Evolutionary conservation across 306 rosid genomes (phyloP).

Genomic region (Medicago lupulina): DNA sequence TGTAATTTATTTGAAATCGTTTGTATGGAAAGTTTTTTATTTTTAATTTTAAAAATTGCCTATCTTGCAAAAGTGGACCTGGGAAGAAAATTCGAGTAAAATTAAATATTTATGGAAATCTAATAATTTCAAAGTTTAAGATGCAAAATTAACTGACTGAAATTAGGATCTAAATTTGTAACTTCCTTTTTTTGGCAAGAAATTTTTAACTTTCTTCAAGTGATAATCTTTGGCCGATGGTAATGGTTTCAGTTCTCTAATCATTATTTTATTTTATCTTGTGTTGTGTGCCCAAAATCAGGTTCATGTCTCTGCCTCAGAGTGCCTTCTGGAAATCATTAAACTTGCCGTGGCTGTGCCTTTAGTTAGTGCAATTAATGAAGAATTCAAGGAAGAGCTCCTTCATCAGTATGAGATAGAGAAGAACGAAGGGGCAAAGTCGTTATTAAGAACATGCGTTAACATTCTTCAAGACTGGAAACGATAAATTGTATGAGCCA

Average conservation of each 20-base stretch:
- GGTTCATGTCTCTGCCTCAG: constrained; percentile 90
- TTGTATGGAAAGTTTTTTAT: too few species aligned
- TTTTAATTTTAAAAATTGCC: background rate
- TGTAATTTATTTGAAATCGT: too few species aligned
- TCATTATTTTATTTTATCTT: constrained; percentile 16
- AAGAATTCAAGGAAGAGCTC: constrained; percentile 62
- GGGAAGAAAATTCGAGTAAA: background rate
- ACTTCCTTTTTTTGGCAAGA: background rate
- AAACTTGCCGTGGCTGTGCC: constrained; percentile 52
- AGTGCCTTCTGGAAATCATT: constrained; percentile 73
- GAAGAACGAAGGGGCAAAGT: constrained; percentile 84
- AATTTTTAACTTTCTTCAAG: background rate
- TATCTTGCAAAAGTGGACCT: background rate
- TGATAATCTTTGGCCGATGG: constrained; percentile 8
- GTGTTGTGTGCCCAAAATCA: constrained; percentile 43
- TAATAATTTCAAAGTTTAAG: background rate
- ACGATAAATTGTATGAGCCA: constrained; percentile 30
- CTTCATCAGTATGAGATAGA: constrained; percentile 66
- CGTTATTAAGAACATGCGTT: constrained; percentile 59
- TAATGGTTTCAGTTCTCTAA: constrained; percentile 7
- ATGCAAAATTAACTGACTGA: background rate
- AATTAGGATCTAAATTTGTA: constrained; percentile 2
- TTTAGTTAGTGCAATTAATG: constrained; percentile 38
- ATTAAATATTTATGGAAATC: background rate
- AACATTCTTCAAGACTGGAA: constrained; percentile 59